phyloP scores from a whole-genome alignment of 2,329 filamentous ascomycete genomes.

The Fusarium palustre region DNA sequence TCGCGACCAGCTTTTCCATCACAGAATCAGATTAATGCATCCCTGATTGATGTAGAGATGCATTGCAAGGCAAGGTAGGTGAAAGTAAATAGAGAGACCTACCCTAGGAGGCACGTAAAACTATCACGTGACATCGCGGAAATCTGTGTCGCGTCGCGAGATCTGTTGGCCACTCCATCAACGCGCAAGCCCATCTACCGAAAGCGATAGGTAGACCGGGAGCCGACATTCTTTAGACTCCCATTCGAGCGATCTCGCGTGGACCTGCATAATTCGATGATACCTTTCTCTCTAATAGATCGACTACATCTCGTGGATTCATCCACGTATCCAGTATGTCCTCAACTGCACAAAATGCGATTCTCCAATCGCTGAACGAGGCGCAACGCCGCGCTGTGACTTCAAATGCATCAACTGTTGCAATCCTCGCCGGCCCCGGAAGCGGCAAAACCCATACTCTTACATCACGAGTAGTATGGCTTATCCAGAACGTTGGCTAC shows the following conservation, averaged over 20 bases:
- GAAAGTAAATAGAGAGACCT: background rate
- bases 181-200: constrained; percentile 2
- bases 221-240: background rate
- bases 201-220: background rate
- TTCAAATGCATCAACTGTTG: constrained; percentile 66
- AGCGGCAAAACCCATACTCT: constrained; percentile 96
- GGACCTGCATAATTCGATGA: constrained; percentile 28
- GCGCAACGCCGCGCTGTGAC: constrained; percentile 68
- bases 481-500: constrained; percentile 77
- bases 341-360: constrained; percentile 44
- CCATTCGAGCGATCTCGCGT: constrained; percentile 1
- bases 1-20: background rate
- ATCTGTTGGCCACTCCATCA: background rate
- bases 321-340: constrained; percentile 47
- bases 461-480: constrained; percentile 90
- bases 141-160: constrained; percentile 21
- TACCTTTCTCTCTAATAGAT: constrained; percentile 1
- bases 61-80: background rate
- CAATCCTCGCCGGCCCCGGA: constrained; percentile 75
- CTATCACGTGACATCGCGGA: constrained; percentile 34
- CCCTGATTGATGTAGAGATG: background rate
- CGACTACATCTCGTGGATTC: constrained; percentile 36
- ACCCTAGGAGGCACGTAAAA: background rate
- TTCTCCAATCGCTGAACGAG: constrained; percentile 64
- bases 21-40: background rate